phyloP scores from a whole-genome alignment of 2,329 filamentous ascomycete genomes.

The Fusarium ambrosium region DNA sequence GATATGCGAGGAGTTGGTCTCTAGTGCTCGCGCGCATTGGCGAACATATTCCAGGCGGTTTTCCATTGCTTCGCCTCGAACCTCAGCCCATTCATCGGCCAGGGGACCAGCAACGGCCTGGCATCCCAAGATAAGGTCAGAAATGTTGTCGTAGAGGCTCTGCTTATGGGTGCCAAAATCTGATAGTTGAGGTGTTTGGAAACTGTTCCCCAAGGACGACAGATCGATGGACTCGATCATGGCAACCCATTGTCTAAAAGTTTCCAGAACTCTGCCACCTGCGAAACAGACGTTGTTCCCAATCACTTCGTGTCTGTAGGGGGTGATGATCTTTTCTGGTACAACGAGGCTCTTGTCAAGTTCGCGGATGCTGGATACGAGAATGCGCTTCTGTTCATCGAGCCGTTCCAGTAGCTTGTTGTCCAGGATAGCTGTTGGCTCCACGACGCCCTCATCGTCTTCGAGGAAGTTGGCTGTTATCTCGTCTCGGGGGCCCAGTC shows the following conservation, averaged over 20 bases:
- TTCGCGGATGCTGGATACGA: slow-evolving; percentile 87
- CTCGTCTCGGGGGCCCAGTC: slow-evolving; percentile 74
- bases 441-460: slow-evolving; percentile 78
- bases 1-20: slow-evolving; percentile 88
- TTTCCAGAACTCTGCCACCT: slow-evolving; percentile 85
- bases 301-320: slow-evolving; percentile 81
- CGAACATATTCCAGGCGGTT: slow-evolving; percentile 86
- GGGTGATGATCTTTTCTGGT: slow-evolving; percentile 85
- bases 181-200: slow-evolving; percentile 85
- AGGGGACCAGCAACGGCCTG: slow-evolving; percentile 93
- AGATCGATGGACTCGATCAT: slow-evolving; percentile 94
- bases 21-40: slow-evolving; percentile 81
- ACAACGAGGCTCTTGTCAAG: slow-evolving; percentile 86
- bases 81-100: slow-evolving; percentile 94
- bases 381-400: slow-evolving; percentile 86
- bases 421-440: slow-evolving; percentile 83
- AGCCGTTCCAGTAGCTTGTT: slow-evolving; percentile 82
- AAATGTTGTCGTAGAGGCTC: slow-evolving; percentile 91
- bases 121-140: slow-evolving; percentile 87
- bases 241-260: slow-evolving; percentile 90
- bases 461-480: slow-evolving; percentile 88
- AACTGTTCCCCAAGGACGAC: slow-evolving; percentile 79
- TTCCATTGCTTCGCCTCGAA: slow-evolving; percentile 90
- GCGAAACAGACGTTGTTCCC: slow-evolving; percentile 85
- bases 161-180: slow-evolving; percentile 95